Base-by-base conservation (phyloP, 495 filamentous ascomycete genomes). In the Aspergillus sclerotiicarbonarius region DNA sequence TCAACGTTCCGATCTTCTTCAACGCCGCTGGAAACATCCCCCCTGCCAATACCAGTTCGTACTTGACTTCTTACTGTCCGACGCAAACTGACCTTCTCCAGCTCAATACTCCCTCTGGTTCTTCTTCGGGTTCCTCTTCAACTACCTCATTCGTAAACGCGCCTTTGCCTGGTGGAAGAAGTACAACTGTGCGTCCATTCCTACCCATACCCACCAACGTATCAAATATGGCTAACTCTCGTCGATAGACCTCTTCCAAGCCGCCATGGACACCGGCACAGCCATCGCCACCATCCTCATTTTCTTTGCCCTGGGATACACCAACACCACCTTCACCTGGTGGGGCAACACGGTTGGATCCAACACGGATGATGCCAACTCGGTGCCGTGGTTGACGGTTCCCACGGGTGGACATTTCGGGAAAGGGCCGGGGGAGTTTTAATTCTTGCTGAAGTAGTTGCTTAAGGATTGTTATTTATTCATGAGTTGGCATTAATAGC, bases 101-200 rank as follows among this genome's bases (percentile, higher is more conserved):
- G 65, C 66, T 0, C 66, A 68, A 64, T 68, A 68, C 37, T 75
- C 55, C 73, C 61, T 87, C 73, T 83, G 83, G 83, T 69, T 69
- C 12, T 76, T 81, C 39, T 76, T 86, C n/a, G 85, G 85, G 9
- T 76, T 78, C 32, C 41, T 79, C 21, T 88, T 87, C 72, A 86
- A 87, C 62, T 81, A 78, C 56, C 76, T 77, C 51, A 78, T 87
- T 55, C 74, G 80, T 39, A 75, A 80, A 43, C 76, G 76, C 52
- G 81, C 77, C 67, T 78, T 74, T 29, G 81, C 80, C 50, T 87
- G 85, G 85, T 87, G 84, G 85, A 70, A 82, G 64, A 82, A 83
- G 57, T 88, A 87, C 63, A 89, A 88, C 67, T 89, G 66, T 61
- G 19, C 56, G 66, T 12, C 16, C 25, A 12, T 51, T 8, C 6